These are phyloP conservation scores for Talinum fruticosum DNA, from an alignment of 148 eudicot species.

Conservation along the genomic window DNA sequence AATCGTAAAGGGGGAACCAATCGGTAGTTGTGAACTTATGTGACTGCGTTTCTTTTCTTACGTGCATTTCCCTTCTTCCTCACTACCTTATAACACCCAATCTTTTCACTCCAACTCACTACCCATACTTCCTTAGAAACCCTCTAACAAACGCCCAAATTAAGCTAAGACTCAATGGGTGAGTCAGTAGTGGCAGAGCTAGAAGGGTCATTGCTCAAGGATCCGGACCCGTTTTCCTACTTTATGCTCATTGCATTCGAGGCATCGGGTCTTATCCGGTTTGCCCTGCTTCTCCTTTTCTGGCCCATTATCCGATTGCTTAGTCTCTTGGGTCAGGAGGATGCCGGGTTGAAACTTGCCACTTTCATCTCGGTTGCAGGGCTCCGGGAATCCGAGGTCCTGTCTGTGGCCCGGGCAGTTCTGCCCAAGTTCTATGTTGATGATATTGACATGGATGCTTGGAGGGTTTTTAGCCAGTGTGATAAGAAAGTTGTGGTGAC, in stretches of 20 bases:
- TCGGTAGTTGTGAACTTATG: conserved; percentile 53
- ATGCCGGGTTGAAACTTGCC: conserved; percentile 43
- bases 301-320: conserved; percentile 49
- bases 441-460: conserved; percentile 62
- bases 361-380: conserved; percentile 51
- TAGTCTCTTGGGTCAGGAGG: conserved; percentile 38
- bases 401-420: conserved; percentile 62
- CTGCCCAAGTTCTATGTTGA: conserved; percentile 62
- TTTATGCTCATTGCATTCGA: conserved; percentile 57
- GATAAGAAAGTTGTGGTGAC: conserved; percentile 76
- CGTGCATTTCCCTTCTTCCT: conserved; percentile 16
- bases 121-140: not conserved
- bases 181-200: conserved; percentile 49
- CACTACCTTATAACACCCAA: conserved; percentile 21
- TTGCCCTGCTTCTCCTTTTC: conserved; percentile 42
- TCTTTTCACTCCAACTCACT: not conserved
- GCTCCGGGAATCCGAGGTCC: conserved; percentile 39
- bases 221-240: conserved; percentile 49
- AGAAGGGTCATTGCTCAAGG: conserved; percentile 52
- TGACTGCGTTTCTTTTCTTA: conserved; percentile 32
- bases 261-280: conserved; percentile 55
- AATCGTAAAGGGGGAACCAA: conserved; percentile 14
- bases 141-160: not conserved
- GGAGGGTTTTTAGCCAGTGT: conserved; percentile 53
- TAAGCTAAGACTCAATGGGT: conserved; percentile 20